phyloP scores from a whole-genome alignment of 78 protist species.

The Cavenderia fasciculata region DNA sequence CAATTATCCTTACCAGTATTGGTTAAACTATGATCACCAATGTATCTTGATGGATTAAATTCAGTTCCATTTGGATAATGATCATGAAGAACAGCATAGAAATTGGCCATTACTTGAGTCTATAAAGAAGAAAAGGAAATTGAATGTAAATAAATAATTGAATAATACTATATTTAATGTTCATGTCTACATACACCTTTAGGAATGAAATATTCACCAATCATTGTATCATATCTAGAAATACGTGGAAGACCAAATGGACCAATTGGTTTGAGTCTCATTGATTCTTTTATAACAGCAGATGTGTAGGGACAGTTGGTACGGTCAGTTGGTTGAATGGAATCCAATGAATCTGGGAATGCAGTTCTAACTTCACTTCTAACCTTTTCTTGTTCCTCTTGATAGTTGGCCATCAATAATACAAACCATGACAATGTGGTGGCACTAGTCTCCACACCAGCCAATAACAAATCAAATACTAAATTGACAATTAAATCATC shows the following conservation, averaged over 20 bases:
- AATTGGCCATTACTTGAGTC: no score
- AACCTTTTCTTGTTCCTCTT: conserved; percentile 10
- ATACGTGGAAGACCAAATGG: conserved; percentile 31
- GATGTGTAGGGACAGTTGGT: neutral
- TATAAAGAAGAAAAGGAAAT: no score
- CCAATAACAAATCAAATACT: neutral
- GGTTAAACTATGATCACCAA: no score
- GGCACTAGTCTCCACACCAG: conserved; percentile 36
- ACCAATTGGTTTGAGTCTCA: neutral
- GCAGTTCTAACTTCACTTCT: neutral
- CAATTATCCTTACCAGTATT: no score
- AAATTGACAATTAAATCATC: neutral
- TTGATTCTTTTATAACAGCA: conserved; percentile 26
- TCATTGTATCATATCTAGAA: neutral
- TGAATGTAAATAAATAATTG: no score
- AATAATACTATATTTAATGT: no score
- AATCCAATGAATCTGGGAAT: neutral
- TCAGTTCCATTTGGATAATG: no score
- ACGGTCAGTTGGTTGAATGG: neutral
- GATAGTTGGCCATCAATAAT: neutral
- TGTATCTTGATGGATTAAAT: no score
- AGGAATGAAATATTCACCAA: conserved; percentile 30
- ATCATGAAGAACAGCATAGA: no score
- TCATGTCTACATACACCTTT: conserved; percentile 9
- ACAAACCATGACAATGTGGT: neutral